Conservation (phyloP, 345 rosid species). For the Gynandropsis gynandra region DNA sequence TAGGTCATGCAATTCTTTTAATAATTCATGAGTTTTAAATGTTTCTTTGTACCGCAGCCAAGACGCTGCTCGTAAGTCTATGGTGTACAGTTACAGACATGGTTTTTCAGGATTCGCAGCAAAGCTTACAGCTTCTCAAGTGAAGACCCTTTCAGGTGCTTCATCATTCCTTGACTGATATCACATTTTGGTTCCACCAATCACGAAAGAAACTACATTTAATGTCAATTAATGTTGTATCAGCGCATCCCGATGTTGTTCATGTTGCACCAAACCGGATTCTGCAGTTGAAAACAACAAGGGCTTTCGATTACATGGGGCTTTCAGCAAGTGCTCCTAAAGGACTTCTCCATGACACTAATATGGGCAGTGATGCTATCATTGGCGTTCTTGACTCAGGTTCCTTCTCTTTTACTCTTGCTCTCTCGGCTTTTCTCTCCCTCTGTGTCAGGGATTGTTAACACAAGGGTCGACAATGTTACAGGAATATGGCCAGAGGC, state of each 20-base stretch:
- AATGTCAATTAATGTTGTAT: not conserved
- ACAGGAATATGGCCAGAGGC: conserved; percentile 66
- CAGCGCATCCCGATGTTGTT: conserved; percentile 48
- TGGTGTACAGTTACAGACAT: conserved; percentile 39
- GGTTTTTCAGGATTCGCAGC: conserved; percentile 57
- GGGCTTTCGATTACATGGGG: conserved; percentile 54
- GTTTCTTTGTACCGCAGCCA: conserved; percentile 22
- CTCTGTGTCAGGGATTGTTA: not conserved
- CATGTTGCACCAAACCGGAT: conserved; percentile 42
- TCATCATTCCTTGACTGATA: not conserved
- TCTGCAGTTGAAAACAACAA: conserved; percentile 46
- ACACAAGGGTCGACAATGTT: not conserved
- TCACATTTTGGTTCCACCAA: not conserved
- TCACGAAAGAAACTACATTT: conserved; percentile 5
- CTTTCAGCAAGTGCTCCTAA: conserved; percentile 28
- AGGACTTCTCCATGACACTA: conserved; percentile 33
- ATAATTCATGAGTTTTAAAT: not conserved
- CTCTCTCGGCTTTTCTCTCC: not conserved
- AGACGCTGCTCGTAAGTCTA: conserved; percentile 32
- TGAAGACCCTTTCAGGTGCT: conserved; percentile 33
- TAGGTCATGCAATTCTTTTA: not conserved
- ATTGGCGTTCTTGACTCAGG: conserved; percentile 59
- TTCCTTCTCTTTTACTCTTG: conserved; percentile 5
- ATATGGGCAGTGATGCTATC: conserved; percentile 47
- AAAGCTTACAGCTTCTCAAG: conserved; percentile 36